Base-by-base conservation (phyloP, 2,329 filamentous ascomycete genomes). In the Curvularia spicifera region DNA sequence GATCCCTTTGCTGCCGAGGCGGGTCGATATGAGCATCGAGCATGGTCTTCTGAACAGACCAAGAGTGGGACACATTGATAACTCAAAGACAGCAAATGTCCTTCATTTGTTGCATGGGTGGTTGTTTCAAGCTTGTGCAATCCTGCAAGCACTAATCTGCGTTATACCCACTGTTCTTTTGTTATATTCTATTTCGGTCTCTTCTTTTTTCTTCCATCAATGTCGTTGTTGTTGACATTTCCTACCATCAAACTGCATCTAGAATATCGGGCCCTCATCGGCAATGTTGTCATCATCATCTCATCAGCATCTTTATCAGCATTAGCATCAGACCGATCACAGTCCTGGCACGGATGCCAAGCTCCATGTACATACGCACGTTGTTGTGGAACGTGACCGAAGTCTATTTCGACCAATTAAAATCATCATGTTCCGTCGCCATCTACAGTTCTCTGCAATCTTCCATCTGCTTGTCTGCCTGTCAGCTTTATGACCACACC, bases 21-120 rank as follows among this genome's bases (percentile, higher is more conserved):
- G 37, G 55, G 56, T 20, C 62, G 70, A 20, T 71, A 71, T 53
- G 71, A 74, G 37, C 67, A 65, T 33, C 62, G 68, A 31, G 62
- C 62, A 51, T 75, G 71, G 68, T 51, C 58, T 29, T 57, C 60
- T 13, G 60, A 56, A 9, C 61, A 57, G 28, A 51, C 53, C 39
- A 56, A 60, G 35, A 29, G 18, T 20, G 64, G 63, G 24, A 56
- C 62, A 22, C 59, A 50, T 22, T 56, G 56, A 53, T 50, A 12
- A 26, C 29, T 40, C 39, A 20, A 18, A 18, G 12, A 35, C 51
- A n/a, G 6, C 20, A 26, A 18, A 13, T 24, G 50, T 3, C 35
- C 53, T 20, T 48, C 24, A 28, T 26, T 53, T 52, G 39, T 51
- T 28, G 54, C 45, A 28, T 48, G 48, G 54, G 56, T 40, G 47